Conservation (phyloP, 805 yeast species). For the Yamadazyma endophytica region DNA sequence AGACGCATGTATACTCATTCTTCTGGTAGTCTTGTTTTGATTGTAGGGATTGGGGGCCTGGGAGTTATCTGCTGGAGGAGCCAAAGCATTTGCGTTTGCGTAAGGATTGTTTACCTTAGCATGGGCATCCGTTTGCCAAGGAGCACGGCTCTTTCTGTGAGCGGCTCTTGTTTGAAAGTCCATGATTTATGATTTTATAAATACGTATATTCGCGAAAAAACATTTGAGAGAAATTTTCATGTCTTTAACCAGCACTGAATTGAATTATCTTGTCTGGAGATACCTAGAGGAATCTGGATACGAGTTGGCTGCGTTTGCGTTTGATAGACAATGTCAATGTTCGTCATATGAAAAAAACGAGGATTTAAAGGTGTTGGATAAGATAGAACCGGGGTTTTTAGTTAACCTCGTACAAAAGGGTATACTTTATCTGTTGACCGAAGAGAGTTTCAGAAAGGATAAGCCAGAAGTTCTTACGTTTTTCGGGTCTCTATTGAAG, state of each 20-base stretch:
- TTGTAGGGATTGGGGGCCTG: conserved; percentile 14
- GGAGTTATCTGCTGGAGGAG: conserved; percentile 3
- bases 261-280: conserved; percentile 91
- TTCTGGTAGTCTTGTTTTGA: conserved; percentile 15
- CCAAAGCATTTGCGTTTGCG: conserved; percentile 18
- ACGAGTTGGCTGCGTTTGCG: conserved; percentile 74
- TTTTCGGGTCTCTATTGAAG: conserved; percentile 52
- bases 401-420: conserved; percentile 80
- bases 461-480: conserved; percentile 29
- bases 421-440: conserved; percentile 71
- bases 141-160: conserved; percentile 40
- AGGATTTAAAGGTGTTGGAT: conserved; percentile 34
- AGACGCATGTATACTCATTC: conserved; percentile 37
- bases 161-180: conserved; percentile 24
- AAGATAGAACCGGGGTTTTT: conserved; percentile 74
- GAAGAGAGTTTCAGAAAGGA: conserved; percentile 46
- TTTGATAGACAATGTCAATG: conserved; percentile 71
- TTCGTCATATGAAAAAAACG: conserved; percentile 46
- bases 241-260: conserved; percentile 82
- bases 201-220: conserved; percentile 2
- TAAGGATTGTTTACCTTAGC: conserved; percentile 21
- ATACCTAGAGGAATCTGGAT: conserved; percentile 81
- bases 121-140: conserved; percentile 28
- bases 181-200: conserved; percentile 14
- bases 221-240: conserved; percentile 17